A percentile compares a stretch with the other conserved stretches of the same genome.
Conservation (phyloP, 2,329 filamentous ascomycete species). For the Dactylellina sp. region DNA sequence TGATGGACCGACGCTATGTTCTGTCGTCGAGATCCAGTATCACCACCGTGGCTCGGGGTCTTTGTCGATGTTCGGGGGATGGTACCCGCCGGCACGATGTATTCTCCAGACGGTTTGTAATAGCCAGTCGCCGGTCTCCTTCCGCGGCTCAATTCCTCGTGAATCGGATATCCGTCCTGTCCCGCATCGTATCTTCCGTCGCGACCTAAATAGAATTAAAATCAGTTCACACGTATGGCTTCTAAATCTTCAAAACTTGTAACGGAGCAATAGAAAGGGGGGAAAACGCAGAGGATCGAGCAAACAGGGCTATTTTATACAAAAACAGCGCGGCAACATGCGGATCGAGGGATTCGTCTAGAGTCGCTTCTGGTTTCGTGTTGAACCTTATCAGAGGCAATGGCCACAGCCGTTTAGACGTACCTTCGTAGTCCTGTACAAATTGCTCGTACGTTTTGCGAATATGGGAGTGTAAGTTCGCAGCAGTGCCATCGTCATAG, state of each 20-base stretch:
- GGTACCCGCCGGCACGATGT: conserved; percentile 28
- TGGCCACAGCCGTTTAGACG: conserved; percentile 50
- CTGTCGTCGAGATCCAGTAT: conserved; percentile 18
- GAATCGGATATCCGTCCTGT: conserved; percentile 26
- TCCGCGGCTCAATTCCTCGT: conserved; percentile 36
- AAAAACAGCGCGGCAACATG: conserved; percentile 51
- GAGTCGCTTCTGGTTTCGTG: conserved; percentile 57
- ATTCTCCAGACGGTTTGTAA: conserved; percentile 40
- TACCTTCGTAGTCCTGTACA: conserved; percentile 56
- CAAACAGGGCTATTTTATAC: conserved; percentile 9
- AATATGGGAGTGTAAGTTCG: conserved; percentile 23
- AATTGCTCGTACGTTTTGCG: conserved; percentile 37
- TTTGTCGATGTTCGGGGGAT: conserved; percentile 36
- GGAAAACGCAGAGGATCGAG: conserved; percentile 8
- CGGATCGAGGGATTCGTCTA: conserved; percentile 56
- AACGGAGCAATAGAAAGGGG: background rate
- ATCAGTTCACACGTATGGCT: conserved; percentile 57
- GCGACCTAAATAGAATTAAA: conserved; percentile 29
- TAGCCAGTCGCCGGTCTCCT: conserved; percentile 21
- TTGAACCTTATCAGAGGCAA: conserved; percentile 57
- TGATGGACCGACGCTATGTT: conserved; percentile 26
- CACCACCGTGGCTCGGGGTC: conserved; percentile 46
- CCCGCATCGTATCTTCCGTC: conserved; percentile 31
- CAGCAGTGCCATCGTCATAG: conserved; percentile 48
- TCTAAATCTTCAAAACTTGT: conserved; percentile 15